A percentile compares a stretch with the other conserved stretches of the same genome.
phyloP scores from a whole-genome alignment of 345 rosid genomes.

The Erysimum cheiranthoides region DNA sequence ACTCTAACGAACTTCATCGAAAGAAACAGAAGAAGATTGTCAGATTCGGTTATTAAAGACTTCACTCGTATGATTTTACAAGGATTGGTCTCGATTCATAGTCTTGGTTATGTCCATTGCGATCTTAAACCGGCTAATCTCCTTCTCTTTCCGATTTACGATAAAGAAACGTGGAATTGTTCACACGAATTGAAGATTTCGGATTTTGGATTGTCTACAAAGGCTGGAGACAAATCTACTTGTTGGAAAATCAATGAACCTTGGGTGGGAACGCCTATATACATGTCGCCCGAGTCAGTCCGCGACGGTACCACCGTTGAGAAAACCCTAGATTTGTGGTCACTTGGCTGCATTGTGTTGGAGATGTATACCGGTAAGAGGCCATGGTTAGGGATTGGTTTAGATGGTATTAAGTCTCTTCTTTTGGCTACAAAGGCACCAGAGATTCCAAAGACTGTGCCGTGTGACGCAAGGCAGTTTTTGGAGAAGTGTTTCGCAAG shows the following conservation, averaged over 20 bases:
- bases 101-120: constrained; percentile 44
- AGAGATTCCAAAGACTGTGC: constrained; percentile 30
- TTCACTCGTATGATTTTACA: constrained; percentile 42
- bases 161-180: constrained; percentile 28
- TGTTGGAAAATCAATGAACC: constrained; percentile 2
- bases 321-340: constrained; percentile 47
- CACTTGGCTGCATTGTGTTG: constrained; percentile 40
- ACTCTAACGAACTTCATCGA: constrained; percentile 20
- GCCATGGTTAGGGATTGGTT: constrained; percentile 11
- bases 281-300: constrained; percentile 42
- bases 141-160: constrained; percentile 36
- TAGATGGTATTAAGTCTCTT: not conserved
- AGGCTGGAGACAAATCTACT: not conserved
- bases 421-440: not conserved
- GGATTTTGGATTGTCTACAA: constrained; percentile 35
- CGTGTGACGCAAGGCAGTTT: constrained; percentile 33
- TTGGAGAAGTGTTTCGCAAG: constrained; percentile 44
- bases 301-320: constrained; percentile 14
- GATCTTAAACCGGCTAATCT: constrained; percentile 46
- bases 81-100: constrained; percentile 43
- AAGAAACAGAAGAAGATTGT: not conserved
- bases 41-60: constrained; percentile 9
- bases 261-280: constrained; percentile 27
- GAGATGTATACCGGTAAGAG: constrained; percentile 34
- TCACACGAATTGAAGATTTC: constrained; percentile 35